Conservation (phyloP, 75 land plant genomes). For the Selaginella moellendorffii region DNA sequence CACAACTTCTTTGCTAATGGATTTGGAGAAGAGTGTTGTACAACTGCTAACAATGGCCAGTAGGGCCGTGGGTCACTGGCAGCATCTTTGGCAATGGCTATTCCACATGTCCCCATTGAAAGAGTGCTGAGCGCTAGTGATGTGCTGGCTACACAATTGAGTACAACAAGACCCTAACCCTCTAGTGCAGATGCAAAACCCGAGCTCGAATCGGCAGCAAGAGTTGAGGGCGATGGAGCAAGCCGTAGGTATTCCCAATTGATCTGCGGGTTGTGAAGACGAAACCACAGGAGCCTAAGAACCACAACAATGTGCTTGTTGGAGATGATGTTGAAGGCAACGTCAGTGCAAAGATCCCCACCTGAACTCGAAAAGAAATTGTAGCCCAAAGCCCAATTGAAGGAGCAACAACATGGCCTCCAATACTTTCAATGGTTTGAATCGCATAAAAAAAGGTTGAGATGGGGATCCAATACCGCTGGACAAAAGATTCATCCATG, state of each 20-base stretch:
- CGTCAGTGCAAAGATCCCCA: not conserved
- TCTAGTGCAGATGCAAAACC: too few relatives aligned
- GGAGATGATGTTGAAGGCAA: slow-evolving; percentile 17
- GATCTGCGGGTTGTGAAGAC: slow-evolving; percentile 12
- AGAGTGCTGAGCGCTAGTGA: too few relatives aligned
- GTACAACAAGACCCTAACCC: too few relatives aligned
- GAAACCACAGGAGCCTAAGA: slow-evolving; percentile 14
- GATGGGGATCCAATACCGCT: not conserved
- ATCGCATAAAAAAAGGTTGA: not conserved
- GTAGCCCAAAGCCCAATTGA: not conserved
- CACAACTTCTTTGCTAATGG: too few relatives aligned
- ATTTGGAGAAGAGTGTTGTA: too few relatives aligned
- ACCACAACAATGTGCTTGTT: slow-evolving; percentile 11
- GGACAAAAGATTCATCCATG: not conserved
- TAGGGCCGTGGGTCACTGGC: too few relatives aligned
- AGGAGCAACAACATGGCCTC: not conserved
- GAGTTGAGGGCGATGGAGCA: too few relatives aligned
- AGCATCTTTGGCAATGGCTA: too few relatives aligned
- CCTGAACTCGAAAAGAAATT: not conserved
- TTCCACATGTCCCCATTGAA: too few relatives aligned
- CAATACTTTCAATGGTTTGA: not conserved
- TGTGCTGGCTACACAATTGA: too few relatives aligned
- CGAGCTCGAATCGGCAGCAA: too few relatives aligned
- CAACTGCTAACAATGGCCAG: too few relatives aligned
- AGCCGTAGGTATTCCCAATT: slow-evolving; percentile 1